Evolutionary conservation across 306 rosid species (phyloP).

Genomic region (Malus orientalis): DNA sequence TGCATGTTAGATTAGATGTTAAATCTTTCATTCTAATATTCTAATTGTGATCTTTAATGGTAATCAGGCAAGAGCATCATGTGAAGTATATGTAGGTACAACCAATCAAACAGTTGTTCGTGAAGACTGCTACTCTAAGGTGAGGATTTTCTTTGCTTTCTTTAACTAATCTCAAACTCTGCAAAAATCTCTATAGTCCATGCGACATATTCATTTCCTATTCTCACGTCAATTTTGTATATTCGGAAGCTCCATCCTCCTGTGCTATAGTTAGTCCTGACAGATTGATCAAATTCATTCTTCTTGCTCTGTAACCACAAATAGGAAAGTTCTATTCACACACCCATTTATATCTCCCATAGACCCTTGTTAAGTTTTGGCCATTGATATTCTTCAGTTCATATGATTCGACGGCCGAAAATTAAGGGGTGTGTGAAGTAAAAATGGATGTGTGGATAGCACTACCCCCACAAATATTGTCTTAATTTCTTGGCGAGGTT

Average conservation of each 20-base stretch:
- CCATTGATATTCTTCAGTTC: no score
- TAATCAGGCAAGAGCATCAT: constrained; percentile 63
- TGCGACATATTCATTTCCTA: background rate
- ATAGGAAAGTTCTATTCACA: no score
- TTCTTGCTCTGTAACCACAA: background rate
- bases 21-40: background rate
- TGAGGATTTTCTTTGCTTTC: constrained; percentile 17
- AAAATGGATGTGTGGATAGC: no score
- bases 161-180: background rate
- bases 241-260: background rate
- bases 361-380: no score
- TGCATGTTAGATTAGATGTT: background rate
- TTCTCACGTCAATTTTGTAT: background rate
- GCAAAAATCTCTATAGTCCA: background rate
- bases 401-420: no score
- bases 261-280: background rate
- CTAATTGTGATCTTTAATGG: constrained; percentile 1
- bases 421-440: no score
- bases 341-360: no score
- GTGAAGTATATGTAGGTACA: constrained; percentile 56
- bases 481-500: background rate
- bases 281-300: background rate
- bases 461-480: no score
- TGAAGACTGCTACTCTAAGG: constrained; percentile 83
- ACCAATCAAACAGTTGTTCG: constrained; percentile 45